A percentile compares a stretch with the other conserved stretches of the same genome.
Conservation (phyloP, 75 land plant species). For the Selaginella tamariscina region DNA sequence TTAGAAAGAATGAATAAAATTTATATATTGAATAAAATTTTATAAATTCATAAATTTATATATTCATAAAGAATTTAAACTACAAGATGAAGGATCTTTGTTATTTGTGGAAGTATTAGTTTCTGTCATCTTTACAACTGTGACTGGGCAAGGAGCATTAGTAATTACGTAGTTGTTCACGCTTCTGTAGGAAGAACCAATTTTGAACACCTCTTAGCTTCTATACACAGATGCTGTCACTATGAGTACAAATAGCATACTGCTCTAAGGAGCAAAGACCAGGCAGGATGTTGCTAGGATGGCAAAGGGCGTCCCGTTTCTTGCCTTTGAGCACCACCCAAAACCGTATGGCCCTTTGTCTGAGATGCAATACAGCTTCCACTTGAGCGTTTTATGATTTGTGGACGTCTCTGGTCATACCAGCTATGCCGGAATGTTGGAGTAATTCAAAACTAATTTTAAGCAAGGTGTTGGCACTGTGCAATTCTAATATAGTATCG, state of each 20-base stretch:
- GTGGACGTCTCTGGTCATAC: no score
- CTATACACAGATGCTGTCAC: background rate
- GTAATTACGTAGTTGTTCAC: constrained; percentile 64
- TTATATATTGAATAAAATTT: background rate
- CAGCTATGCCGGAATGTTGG: no score
- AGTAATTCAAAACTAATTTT: no score
- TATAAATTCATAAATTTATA: background rate
- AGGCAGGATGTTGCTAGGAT: no score
- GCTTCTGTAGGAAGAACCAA: constrained; percentile 35
- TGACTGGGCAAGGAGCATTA: constrained; percentile 57
- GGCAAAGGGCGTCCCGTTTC: no score
- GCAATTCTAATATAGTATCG: no score
- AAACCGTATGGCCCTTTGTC: no score
- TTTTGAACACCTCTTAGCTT: background rate
- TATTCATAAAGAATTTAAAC: background rate
- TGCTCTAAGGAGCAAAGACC: constrained; percentile 52
- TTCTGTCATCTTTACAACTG: constrained; percentile 36
- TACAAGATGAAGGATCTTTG: background rate
- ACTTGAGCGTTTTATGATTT: no score
- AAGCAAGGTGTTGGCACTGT: no score
- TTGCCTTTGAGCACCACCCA: no score
- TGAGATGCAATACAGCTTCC: no score
- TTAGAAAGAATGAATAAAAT: background rate
- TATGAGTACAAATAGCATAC: constrained; percentile 17
- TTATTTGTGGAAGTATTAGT: background rate